These are phyloP conservation scores for Colletotrichum salicis DNA, from an alignment of 2,329 filamentous ascomycete genomes.

Conservation along the genomic window DNA sequence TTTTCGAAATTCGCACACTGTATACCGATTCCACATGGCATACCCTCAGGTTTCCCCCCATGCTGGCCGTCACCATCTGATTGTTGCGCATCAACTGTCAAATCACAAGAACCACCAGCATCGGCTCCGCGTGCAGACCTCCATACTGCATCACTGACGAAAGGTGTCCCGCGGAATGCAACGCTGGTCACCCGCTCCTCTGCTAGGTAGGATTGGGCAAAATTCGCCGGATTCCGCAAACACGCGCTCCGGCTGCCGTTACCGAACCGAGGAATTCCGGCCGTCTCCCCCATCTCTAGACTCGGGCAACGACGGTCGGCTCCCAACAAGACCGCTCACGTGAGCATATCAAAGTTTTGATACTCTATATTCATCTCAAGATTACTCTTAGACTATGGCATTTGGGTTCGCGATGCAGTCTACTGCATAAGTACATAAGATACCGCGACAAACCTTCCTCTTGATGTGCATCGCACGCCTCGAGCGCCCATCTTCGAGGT, in stretches of 20 bases:
- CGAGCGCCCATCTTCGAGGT: neutral
- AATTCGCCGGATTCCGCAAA: conserved; percentile 14
- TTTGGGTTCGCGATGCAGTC: neutral
- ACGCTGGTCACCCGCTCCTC: conserved; percentile 4
- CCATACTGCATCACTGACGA: conserved; percentile 2
- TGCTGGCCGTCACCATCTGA: conserved; percentile 9
- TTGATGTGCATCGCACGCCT: neutral
- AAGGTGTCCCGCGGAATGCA: conserved; percentile 19
- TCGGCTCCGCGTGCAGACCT: neutral
- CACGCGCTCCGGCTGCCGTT: neutral
- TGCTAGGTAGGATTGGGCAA: conserved; percentile 7
- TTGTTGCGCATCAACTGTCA: conserved; percentile 15
- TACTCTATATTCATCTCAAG: neutral
- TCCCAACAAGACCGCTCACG: conserved; percentile 12
- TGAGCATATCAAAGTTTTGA: neutral
- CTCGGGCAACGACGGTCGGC: neutral
- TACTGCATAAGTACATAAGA: neutral
- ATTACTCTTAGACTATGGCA: neutral
- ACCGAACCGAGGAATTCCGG: conserved; percentile 32
- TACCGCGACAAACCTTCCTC: neutral
- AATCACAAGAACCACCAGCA: neutral
- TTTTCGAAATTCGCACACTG: conserved; percentile 16
- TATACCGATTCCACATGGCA: neutral
- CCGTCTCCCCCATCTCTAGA: conserved; percentile 6
- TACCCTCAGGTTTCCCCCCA: neutral